phyloP scores from a whole-genome alignment of 345 rosid genomes.

The Garcia nutans region DNA sequence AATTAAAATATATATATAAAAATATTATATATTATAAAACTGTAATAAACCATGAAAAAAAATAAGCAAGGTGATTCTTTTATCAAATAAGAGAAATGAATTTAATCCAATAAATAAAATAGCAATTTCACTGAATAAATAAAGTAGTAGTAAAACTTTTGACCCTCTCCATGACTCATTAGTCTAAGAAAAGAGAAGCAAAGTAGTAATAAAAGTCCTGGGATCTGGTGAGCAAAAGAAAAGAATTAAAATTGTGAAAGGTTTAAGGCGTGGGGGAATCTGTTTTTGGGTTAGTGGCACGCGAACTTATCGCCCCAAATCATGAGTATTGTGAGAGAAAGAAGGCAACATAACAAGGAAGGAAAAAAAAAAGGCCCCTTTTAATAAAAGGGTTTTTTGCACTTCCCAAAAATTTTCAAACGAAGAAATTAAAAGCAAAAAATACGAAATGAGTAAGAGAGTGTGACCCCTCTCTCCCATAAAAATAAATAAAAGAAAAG shows the following conservation, averaged over 20 bases:
- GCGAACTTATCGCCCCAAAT: conserved; percentile 58
- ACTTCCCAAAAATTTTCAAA: conserved; percentile 41
- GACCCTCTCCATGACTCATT: conserved; percentile 21
- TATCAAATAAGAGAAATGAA: no score
- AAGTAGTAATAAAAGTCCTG: conserved; percentile 17
- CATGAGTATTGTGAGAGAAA: conserved; percentile 30
- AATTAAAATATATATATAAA: no score
- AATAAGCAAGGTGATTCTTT: no score
- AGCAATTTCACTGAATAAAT: conserved; percentile 1
- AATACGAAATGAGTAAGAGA: not conserved
- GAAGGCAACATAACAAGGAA: not conserved
- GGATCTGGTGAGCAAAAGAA: conserved; percentile 44
- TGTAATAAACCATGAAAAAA: no score
- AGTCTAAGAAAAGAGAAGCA: conserved; percentile 5
- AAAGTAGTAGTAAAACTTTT: conserved; percentile 27
- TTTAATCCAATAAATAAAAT: no score
- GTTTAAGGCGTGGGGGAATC: conserved; percentile 55
- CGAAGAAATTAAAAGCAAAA: no score
- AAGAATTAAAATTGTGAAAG: conserved; percentile 19
- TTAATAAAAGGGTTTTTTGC: conserved; percentile 37
- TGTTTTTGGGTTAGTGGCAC: conserved; percentile 46
- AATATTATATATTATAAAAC: no score
- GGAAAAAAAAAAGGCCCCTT: not conserved
- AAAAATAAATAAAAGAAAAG: not conserved
- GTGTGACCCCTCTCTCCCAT: not conserved